Base-by-base conservation (phyloP, 768 basidiomycete species). In the Roridomyces roridus region DNA sequence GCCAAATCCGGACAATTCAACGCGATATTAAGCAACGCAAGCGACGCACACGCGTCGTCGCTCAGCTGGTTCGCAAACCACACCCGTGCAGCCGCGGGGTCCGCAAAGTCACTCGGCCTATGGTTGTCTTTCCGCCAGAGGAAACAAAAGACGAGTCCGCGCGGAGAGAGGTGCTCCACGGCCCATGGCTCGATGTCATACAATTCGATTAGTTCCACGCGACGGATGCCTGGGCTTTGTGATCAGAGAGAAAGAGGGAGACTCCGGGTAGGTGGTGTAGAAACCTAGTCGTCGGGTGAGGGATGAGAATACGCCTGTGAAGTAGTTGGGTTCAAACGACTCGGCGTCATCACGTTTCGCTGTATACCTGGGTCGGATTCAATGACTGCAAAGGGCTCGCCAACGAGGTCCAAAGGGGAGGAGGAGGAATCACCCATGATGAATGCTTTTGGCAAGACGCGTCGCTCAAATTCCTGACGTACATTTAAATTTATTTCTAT, bases 11-110 rank as follows among this genome's bases (percentile, higher is more conserved):
- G 80, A 51, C 83, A 82, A 65, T 88, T 88, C 26, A 87, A 65
- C 8, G 84, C 63, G 17, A 87, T 80, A 60, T 87, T 88, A 6
- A 88, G 70, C 10, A 88, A 76, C 0, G 85, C 85, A 62, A 80
- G 82, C 0, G 85, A 84, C 8, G 85, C 85, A 65, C 86, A 88
- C 5, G 86, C 84, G 63, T 88, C 85, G 62, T 84, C 80, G 68
- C 80, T 84, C 23, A 88, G 77, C 67, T 88, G 86, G 68, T 87
- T 85, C 10, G 86, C 85, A 60, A 86, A 88, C 86, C 86, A 88
- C 9, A 88, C 79, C 24, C 70, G 74, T 55, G 82, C 80, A 2
- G 85, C 80, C 10, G 81, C 79, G 3, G 84, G 79, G 65, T 85
- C 82, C 25, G 79, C 72, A 59, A 83, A 81, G 62, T 80, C 80